Evolutionary conservation across 139 green algal species (phyloP).

Genomic region (Chlamydomonas asymmetrica): DNA sequence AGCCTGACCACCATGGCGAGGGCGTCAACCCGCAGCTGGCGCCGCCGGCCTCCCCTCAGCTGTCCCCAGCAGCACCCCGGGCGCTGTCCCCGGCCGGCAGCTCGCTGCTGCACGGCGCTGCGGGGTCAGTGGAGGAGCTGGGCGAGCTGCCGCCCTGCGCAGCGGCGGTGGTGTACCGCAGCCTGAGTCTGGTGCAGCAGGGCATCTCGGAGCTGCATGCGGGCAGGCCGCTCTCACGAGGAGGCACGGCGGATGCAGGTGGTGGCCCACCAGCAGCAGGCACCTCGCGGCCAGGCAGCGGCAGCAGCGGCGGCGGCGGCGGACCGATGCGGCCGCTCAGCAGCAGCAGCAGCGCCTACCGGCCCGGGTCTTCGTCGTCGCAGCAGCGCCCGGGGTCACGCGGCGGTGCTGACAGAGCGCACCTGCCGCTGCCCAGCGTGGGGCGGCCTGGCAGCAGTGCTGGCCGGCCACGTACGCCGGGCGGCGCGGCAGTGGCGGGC

Average conservation of each 20-base stretch:
- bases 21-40: background rate
- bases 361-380: too few species aligned
- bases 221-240: conserved; percentile 7
- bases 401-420: too few species aligned
- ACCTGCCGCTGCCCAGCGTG: too few species aligned
- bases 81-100: background rate
- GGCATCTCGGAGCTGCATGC: conserved; percentile 14
- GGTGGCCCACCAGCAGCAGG: background rate
- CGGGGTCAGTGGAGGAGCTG: conserved; percentile 13
- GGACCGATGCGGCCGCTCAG: too few species aligned
- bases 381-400: too few species aligned
- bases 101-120: background rate
- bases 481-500: too few species aligned
- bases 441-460: too few species aligned
- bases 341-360: too few species aligned
- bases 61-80: background rate
- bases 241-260: background rate
- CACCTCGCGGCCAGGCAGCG: background rate
- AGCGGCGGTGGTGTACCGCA: conserved; percentile 19
- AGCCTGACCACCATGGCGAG: background rate
- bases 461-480: too few species aligned
- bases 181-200: background rate
- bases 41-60: background rate
- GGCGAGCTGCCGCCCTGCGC: conserved; percentile 16
- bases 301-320: background rate